Percentiles rank a stretch among this genome's conserved stretches.
phyloP scores from a whole-genome alignment of 1,139 yeast species.

The Scheffersomyces titani region DNA sequence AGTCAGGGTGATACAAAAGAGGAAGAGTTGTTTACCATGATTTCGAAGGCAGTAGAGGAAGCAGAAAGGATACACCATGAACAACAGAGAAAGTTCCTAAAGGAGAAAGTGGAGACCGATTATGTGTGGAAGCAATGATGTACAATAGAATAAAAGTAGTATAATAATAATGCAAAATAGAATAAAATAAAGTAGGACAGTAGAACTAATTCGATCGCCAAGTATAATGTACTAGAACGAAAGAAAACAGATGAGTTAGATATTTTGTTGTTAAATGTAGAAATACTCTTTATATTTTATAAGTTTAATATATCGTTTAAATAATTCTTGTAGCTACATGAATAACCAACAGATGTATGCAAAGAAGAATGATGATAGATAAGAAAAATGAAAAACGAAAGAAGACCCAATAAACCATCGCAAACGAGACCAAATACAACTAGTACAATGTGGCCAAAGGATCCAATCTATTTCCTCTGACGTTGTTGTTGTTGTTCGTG shows the following conservation, averaged over 20 bases:
- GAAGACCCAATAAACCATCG: background rate
- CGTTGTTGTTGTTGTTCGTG: slow-evolving; percentile 10
- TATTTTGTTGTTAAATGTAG: no score
- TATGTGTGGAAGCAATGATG: slow-evolving; percentile 51
- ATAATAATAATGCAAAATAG: background rate
- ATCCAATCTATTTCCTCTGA: slow-evolving; percentile 30
- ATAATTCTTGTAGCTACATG: slow-evolving; percentile 1
- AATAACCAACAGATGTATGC: slow-evolving; percentile 1
- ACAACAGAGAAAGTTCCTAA: slow-evolving; percentile 50
- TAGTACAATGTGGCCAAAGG: slow-evolving; percentile 51
- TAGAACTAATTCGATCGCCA: no score
- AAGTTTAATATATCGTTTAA: background rate
- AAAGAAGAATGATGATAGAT: background rate
- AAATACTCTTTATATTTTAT: background rate
- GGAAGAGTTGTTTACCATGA: slow-evolving; percentile 48
- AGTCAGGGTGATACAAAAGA: slow-evolving; percentile 71
- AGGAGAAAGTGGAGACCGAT: slow-evolving; percentile 51
- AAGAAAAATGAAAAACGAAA: background rate
- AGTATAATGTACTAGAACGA: no score
- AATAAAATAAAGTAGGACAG: no score
- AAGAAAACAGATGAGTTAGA: no score
- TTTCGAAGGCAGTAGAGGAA: slow-evolving; percentile 48
- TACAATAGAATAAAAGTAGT: background rate
- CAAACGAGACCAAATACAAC: slow-evolving; percentile 1
- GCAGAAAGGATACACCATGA: slow-evolving; percentile 46